Conservation (phyloP, 1,139 yeast species). For the Geotrichum reessii region DNA sequence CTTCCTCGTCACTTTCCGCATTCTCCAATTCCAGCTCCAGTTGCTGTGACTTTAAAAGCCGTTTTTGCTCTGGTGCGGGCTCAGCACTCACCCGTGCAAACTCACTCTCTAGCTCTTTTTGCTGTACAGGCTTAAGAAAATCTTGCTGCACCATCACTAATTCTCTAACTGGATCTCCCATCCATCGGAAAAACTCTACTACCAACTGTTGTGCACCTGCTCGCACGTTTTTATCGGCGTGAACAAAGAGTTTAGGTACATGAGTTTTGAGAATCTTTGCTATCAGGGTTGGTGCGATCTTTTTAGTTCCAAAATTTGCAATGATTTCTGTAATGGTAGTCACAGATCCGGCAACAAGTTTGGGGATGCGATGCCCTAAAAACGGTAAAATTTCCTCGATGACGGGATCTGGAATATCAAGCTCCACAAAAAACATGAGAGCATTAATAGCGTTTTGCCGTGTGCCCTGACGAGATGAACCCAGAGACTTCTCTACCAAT, state of each 20-base stretch:
- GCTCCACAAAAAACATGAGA: slow-evolving; percentile 56
- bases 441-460: slow-evolving; percentile 61
- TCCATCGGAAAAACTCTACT: slow-evolving; percentile 69
- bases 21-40: slow-evolving; percentile 34
- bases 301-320: slow-evolving; percentile 63
- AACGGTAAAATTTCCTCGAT: slow-evolving; percentile 64
- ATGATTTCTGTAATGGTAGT: slow-evolving; percentile 53
- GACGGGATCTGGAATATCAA: slow-evolving; percentile 59
- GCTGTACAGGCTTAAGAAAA: slow-evolving; percentile 78
- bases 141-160: background rate
- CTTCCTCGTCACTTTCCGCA: slow-evolving; percentile 24
- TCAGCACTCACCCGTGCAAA: slow-evolving; percentile 52
- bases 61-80: slow-evolving; percentile 46
- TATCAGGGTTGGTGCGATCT: slow-evolving; percentile 56
- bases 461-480: slow-evolving; percentile 72
- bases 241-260: slow-evolving; percentile 68
- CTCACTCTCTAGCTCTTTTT: slow-evolving; percentile 68
- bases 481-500: slow-evolving; percentile 72
- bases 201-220: slow-evolving; percentile 68
- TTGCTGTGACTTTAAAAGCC: slow-evolving; percentile 52
- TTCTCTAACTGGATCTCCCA: slow-evolving; percentile 53
- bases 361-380: slow-evolving; percentile 63
- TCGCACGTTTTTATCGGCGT: slow-evolving; percentile 84
- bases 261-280: slow-evolving; percentile 39
- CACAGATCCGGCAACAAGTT: slow-evolving; percentile 66